Evolutionary conservation across 169 alveolate genomes (phyloP).

Genomic region (Nephromyces sp.): DNA sequence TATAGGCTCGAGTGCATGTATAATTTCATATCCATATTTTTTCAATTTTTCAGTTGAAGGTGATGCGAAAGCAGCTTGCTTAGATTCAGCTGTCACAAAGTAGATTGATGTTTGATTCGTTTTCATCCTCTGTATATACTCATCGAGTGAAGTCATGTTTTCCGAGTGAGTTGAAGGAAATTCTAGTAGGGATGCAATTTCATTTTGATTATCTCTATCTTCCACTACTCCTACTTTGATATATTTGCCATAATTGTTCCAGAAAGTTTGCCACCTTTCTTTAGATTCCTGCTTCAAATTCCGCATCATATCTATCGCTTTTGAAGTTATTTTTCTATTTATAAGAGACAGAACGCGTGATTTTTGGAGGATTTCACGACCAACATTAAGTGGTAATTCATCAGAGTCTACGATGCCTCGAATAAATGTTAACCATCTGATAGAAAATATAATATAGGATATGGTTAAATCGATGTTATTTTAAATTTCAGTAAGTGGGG

Average conservation of each 20-base stretch:
- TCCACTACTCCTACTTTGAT: conserved; percentile 87
- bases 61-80: conserved; percentile 73
- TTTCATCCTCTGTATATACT: conserved; percentile 81
- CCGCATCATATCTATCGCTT: conserved; percentile 82
- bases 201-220: conserved; percentile 87
- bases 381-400: conserved; percentile 91
- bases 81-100: conserved; percentile 85
- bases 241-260: conserved; percentile 53
- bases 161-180: conserved; percentile 60
- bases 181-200: conserved; percentile 78
- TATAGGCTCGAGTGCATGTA: conserved; percentile 86
- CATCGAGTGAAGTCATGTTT: conserved; percentile 73
- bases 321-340: conserved; percentile 83
- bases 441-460: too few relatives aligned
- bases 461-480: too few relatives aligned
- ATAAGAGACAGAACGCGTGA: conserved; percentile 83
- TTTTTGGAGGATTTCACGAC: conserved; percentile 91
- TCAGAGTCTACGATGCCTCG: conserved; percentile 97
- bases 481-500: too few relatives aligned
- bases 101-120: conserved; percentile 84
- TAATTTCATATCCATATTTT: conserved; percentile 83
- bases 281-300: conserved; percentile 37
- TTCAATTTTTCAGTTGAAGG: conserved; percentile 84
- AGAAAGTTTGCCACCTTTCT: conserved; percentile 77
- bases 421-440: conserved; percentile 82